Base-by-base conservation (phyloP, 2,329 filamentous ascomycete species). In the Chaetoscypha palmicola region DNA sequence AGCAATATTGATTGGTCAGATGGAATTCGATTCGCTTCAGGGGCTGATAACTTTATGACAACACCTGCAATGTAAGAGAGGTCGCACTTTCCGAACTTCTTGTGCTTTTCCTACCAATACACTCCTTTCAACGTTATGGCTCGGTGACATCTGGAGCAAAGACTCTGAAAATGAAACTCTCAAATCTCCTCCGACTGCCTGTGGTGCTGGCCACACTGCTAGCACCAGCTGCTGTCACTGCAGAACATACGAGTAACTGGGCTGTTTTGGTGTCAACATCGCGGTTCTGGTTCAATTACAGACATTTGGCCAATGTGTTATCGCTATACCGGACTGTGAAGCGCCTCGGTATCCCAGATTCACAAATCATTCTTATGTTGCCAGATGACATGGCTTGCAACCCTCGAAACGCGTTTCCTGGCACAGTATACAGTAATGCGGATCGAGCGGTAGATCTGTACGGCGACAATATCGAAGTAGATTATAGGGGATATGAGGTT, bases 361-460 rank as follows among this genome's bases (percentile, higher is more conserved):
- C 88, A 40, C 92, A 98, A 65, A 98, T 98, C 68, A 97, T 98
- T 64, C 84, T 98, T 55, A 97, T 98, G 90, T 79, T 98, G n/a
- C 92, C 92, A 17, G 92, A 98, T 65, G 92, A 98, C 70, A 97
- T 98, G 88, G 92, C 92, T 30, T 98, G 92, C 74, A 98, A 98
- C 68, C 92, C 92, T 23, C 88, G 92, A 59, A 98, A 98, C 64
- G 89, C 90, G 38, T 98, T 98, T 65, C 90, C 92, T 0, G 92
- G 92, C 41, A 96, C 90, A 41, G 92, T 98, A 22, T 98, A 97
- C 75, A 96, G 92, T 68, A 97, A 98, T 63, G 90, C 92, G 28
- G 90, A 96, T 65, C 86, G 92, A 53, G 89, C 88, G 7, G 83
- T 98, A 38, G 92, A 98, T 62, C 74, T 98, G 4, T 98, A 98